Percentiles rank a stretch among this genome's conserved stretches.
Conservation (phyloP, 768 basidiomycete genomes). For the Lactarius quietus region DNA sequence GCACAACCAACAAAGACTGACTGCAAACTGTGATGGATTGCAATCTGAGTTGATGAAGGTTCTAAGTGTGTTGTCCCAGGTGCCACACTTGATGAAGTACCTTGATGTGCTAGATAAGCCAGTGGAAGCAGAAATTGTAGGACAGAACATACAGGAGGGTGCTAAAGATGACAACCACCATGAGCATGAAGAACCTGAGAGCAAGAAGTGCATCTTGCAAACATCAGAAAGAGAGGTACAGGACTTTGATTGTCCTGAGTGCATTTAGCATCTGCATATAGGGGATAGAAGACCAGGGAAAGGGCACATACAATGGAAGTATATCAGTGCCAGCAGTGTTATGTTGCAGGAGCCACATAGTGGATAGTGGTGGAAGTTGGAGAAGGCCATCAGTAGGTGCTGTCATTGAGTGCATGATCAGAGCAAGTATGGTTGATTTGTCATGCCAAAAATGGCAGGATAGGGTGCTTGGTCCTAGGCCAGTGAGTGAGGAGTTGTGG, state of each 20-base stretch:
- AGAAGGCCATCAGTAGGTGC: conserved; percentile 44
- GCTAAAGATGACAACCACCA: conserved; percentile 85
- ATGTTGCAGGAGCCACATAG: conserved; percentile 49
- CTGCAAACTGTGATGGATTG: conserved; percentile 74
- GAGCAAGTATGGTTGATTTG: conserved; percentile 28
- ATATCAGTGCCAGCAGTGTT: conserved; percentile 77
- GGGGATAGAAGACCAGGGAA: not conserved
- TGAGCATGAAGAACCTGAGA: conserved; percentile 82
- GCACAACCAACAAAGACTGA: conserved; percentile 32
- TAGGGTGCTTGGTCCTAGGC: conserved; percentile 23
- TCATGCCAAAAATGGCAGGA: conserved; percentile 23
- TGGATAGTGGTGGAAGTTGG: conserved; percentile 42
- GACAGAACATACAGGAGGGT: conserved; percentile 56
- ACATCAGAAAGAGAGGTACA: conserved; percentile 83
- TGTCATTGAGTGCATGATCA: conserved; percentile 23
- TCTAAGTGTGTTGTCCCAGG: conserved; percentile 78
- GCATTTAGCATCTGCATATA: not conserved
- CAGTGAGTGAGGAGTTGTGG: conserved; percentile 16
- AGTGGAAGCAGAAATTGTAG: not conserved
- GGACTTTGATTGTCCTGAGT: conserved; percentile 82
- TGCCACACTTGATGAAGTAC: conserved; percentile 87
- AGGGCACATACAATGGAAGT: conserved; percentile 58
- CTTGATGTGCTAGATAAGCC: conserved; percentile 34
- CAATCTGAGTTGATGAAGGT: conserved; percentile 85
- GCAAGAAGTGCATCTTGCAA: conserved; percentile 86